Base-by-base conservation (phyloP, 2,329 filamentous ascomycete genomes). In the Aspergillus fructus region DNA sequence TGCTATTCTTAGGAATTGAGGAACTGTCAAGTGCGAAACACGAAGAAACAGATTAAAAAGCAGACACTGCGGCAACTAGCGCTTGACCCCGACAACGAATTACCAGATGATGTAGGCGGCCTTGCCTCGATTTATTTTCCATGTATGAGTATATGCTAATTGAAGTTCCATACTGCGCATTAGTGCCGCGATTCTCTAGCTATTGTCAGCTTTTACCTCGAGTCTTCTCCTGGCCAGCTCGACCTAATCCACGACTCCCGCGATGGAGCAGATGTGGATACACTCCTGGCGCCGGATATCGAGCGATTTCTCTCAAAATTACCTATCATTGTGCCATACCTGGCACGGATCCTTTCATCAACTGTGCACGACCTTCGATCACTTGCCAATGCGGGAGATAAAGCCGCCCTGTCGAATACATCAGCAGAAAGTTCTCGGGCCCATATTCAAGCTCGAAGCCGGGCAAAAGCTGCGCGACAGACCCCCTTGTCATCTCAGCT, bases 141-240 rank as follows among this genome's bases (percentile, higher is more conserved):
- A 9, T 24, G 48, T 23, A 19, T 27, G 19, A 33, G 17, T 12
- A 15, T 24, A 23, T 30, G 15, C 57, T 53, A 24, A 52, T 56
- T 39, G 27, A 49, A 15, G 15, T 21, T 34, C 15, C 12, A 24
- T 15, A 33, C 33, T n/a, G 43, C 15, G 2, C 17, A 59, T 59
- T 50, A 77, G 74, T 67, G 66, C 55, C 73, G 70, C 30, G 71
- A 75, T 48, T 67, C 66, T 11, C 61, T 74, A 19, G 66, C 69
- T 33, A 64, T 76, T n/a, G 70, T 74, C 49, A 64, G 69, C 2
- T 61, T 76, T n/a, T 77, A 74, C 45, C 65, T 76, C 6, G 69
- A 75, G 17, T 68, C 71, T 3, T 60, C 68, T 8, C 55, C 64
- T 15, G 41, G 56, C 24, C 61, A 62, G 23, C 62, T 68, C 42